Evolutionary conservation across 2,329 filamentous ascomycete genomes (phyloP).

Genomic region (Stemphylium lycopersici): DNA sequence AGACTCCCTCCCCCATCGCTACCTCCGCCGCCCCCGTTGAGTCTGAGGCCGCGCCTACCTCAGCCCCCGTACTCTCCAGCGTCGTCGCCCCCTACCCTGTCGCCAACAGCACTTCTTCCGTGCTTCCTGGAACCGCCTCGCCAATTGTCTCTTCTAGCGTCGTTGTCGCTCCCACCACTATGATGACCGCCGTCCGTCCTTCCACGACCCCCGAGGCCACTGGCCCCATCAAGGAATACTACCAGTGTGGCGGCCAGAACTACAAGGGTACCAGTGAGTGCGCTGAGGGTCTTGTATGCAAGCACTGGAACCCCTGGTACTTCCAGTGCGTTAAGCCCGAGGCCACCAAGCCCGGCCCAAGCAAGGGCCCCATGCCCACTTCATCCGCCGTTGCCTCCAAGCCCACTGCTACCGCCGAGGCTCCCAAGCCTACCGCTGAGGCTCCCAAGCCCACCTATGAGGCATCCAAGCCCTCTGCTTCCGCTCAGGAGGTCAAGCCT

Average conservation of each 20-base stretch:
- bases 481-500: not conserved
- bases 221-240: conserved; percentile 25
- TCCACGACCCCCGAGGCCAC: conserved; percentile 23
- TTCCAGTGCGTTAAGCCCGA: conserved; percentile 49
- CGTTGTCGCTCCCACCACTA: conserved; percentile 22
- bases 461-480: not conserved
- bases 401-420: conserved; percentile 10
- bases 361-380: no score
- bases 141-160: no score
- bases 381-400: no score
- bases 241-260: conserved; percentile 54
- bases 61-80: conserved; percentile 10
- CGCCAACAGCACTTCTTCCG: no score
- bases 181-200: conserved; percentile 31
- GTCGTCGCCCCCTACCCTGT: not conserved
- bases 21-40: no score
- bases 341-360: conserved; percentile 7
- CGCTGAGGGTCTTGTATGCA: conserved; percentile 49
- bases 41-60: not conserved
- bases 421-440: conserved; percentile 14
- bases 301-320: conserved; percentile 53
- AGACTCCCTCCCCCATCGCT: no score
- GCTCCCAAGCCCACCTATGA: conserved; percentile 5
- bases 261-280: conserved; percentile 51
- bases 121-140: no score